Conservation (phyloP, 2,329 filamentous ascomycete species). For the Zelopaecilomyces penicillatus region DNA sequence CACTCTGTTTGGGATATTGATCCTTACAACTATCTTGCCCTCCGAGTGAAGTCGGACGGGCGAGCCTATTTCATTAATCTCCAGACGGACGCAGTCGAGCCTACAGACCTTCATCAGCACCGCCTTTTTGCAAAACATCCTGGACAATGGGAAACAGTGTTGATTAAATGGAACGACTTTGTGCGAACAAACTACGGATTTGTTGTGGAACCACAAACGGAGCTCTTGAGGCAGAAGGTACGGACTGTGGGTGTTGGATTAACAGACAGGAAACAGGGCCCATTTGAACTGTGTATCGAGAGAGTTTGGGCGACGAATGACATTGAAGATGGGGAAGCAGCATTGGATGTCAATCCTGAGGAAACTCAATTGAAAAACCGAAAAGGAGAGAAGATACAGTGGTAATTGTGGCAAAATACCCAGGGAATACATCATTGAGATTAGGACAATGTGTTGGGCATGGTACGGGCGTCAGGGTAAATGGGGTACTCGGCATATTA, state of each 20-base stretch:
- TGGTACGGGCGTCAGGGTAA: too few species aligned
- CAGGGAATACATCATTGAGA: too few species aligned
- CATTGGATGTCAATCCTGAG: constrained; percentile 9
- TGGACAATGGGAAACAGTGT: constrained; percentile 90
- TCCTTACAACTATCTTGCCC: constrained; percentile 75
- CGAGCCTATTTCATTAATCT: constrained; percentile 91
- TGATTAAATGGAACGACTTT: constrained; percentile 86
- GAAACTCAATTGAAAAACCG: constrained; percentile 27
- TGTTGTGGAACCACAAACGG: constrained; percentile 86
- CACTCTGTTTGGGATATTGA: constrained; percentile 82
- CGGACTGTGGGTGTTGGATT: constrained; percentile 78
- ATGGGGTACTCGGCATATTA: too few species aligned
- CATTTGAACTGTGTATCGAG: constrained; percentile 80
- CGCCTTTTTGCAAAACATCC: constrained; percentile 69
- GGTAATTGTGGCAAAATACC: constrained; percentile 16
- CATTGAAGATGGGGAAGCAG: constrained; percentile 15
- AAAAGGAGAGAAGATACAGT: constrained; percentile 29
- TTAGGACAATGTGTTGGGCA: too few species aligned
- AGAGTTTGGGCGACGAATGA: constrained; percentile 84
- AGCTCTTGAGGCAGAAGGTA: constrained; percentile 80
- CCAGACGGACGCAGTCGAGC: constrained; percentile 87
- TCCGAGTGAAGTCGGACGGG: constrained; percentile 85
- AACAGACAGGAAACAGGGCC: constrained; percentile 80
- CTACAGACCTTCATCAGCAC: constrained; percentile 95
- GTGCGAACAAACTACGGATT: constrained; percentile 89